Evolutionary conservation across 2,329 filamentous ascomycete genomes (phyloP).

Genomic region (Myrmaecium sp.): DNA sequence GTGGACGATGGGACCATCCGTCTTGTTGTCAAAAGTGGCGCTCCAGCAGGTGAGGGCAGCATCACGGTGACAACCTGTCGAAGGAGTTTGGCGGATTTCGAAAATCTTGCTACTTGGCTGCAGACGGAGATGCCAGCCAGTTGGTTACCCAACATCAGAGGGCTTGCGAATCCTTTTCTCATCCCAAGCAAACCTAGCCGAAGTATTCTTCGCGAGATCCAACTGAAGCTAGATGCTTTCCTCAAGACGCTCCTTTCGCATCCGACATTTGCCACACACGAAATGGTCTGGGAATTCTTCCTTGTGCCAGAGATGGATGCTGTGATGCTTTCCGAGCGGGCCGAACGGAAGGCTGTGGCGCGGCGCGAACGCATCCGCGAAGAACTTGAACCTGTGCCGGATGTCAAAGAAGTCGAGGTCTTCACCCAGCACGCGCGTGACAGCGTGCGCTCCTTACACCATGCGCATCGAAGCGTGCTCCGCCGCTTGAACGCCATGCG

Average conservation of each 20-base stretch:
- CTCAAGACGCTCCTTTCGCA: slow-evolving; percentile 73
- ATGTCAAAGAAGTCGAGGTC: slow-evolving; percentile 76
- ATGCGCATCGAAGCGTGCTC: slow-evolving; percentile 66
- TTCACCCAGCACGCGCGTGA: slow-evolving; percentile 86
- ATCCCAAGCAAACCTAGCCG: slow-evolving; percentile 84
- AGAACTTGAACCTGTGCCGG: slow-evolving; percentile 65
- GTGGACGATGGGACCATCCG: slow-evolving; percentile 91
- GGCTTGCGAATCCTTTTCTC: slow-evolving; percentile 75
- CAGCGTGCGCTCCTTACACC: slow-evolving; percentile 70
- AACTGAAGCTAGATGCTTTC: slow-evolving; percentile 73
- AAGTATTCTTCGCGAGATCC: slow-evolving; percentile 71
- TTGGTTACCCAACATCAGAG: slow-evolving; percentile 69
- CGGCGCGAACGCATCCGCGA: slow-evolving; percentile 73
- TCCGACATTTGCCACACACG: slow-evolving; percentile 85
- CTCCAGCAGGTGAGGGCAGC: slow-evolving; percentile 61
- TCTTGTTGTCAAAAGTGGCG: slow-evolving; percentile 85
- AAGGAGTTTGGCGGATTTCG: slow-evolving; percentile 74
- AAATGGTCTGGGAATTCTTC: slow-evolving; percentile 98
- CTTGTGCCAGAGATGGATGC: slow-evolving; percentile 85
- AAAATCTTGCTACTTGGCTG: slow-evolving; percentile 71
- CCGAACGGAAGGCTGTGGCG: slow-evolving; percentile 68
- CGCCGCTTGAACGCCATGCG: slow-evolving; percentile 60
- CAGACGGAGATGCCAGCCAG: slow-evolving; percentile 84
- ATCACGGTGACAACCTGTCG: slow-evolving; percentile 93
- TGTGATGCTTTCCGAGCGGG: slow-evolving; percentile 78